phyloP scores from a whole-genome alignment of 129 eudicot species.

The Centaurea solstitialis region DNA sequence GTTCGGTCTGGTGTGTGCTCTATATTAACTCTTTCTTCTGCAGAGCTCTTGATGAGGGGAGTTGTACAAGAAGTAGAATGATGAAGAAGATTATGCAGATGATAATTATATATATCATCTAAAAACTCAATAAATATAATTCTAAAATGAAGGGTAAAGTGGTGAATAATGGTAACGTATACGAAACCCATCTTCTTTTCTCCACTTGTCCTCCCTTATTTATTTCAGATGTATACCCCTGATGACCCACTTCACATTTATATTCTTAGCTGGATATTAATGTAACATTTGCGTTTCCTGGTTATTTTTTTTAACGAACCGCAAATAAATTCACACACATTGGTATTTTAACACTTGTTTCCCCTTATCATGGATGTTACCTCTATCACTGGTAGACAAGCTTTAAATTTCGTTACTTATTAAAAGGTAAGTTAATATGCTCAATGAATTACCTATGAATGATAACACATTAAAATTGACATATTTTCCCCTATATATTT shows the following conservation, averaged over 20 bases:
- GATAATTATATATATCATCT: background rate
- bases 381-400: no score
- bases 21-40: no score
- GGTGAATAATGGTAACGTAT: constrained; percentile 26
- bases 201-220: constrained; percentile 7
- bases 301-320: no score
- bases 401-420: background rate
- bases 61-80: background rate
- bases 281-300: background rate
- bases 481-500: background rate
- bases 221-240: background rate
- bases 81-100: background rate
- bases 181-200: constrained; percentile 34
- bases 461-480: no score
- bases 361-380: no score
- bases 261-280: background rate
- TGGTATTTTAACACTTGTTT: no score
- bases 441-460: no score
- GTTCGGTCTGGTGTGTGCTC: no score
- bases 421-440: no score
- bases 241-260: constrained; percentile 23
- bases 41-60: background rate
- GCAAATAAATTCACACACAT: no score
- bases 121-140: background rate
- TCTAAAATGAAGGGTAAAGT: constrained; percentile 20